phyloP scores from a whole-genome alignment of 371 early-diverging fungal genomes.

The Mucor mucedo region DNA sequence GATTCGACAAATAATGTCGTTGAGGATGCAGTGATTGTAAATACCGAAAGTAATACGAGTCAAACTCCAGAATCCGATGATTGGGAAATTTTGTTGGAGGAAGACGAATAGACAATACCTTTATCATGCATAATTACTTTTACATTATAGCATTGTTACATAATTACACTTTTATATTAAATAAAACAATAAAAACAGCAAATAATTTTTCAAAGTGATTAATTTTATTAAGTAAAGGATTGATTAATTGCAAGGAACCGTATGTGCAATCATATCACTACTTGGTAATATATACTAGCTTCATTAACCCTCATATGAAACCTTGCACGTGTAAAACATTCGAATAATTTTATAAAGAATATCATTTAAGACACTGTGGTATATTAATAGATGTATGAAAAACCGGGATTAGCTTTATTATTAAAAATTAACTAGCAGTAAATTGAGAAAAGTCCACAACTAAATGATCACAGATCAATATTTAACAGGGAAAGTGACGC shows the following conservation, averaged over 20 bases:
- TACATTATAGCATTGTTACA: background rate
- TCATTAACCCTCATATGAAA: too few species aligned
- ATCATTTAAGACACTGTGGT: too few species aligned
- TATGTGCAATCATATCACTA: too few species aligned
- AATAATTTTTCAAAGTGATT: too few species aligned
- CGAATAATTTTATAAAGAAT: too few species aligned
- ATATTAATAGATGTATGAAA: too few species aligned
- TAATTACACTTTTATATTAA: background rate
- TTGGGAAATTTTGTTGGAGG: slow-evolving; percentile 19
- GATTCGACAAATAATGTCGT: background rate
- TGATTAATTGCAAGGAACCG: too few species aligned
- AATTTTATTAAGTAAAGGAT: too few species aligned
- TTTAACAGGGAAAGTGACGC: slow-evolving; percentile 46
- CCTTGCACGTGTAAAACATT: too few species aligned
- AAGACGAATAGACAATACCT: slow-evolving; percentile 6
- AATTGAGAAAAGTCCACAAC: too few species aligned
- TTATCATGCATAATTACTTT: background rate
- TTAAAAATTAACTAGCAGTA: background rate
- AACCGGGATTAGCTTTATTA: background rate
- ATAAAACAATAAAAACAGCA: too few species aligned
- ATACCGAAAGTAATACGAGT: background rate
- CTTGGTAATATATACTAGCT: too few species aligned
- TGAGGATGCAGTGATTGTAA: background rate
- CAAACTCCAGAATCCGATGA: slow-evolving; percentile 12
- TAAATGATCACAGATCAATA: slow-evolving; percentile 1